Evolutionary conservation across 805 yeast genomes (phyloP).

Genomic region (Yamadazyma philogaea): DNA sequence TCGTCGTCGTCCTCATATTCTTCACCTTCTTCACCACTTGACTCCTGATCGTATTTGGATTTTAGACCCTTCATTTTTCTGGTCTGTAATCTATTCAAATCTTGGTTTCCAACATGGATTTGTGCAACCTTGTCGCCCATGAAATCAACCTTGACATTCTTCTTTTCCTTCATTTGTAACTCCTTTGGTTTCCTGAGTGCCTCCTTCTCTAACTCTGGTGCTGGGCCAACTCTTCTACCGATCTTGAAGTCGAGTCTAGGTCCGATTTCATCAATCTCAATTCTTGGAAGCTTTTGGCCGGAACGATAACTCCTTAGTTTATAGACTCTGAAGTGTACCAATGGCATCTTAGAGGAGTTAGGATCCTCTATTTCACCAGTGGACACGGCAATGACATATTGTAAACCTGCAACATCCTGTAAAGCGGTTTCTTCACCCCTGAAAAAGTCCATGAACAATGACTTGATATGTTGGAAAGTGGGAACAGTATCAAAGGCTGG

Average conservation of each 20-base stretch:
- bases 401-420: slow-evolving; percentile 93
- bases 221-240: slow-evolving; percentile 80
- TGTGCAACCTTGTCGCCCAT: slow-evolving; percentile 98
- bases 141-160: slow-evolving; percentile 81
- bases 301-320: slow-evolving; percentile 75
- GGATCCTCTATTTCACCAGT: slow-evolving; percentile 73
- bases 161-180: slow-evolving; percentile 75
- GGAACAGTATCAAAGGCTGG: slow-evolving; percentile 89
- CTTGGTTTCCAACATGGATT: slow-evolving; percentile 95
- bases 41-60: slow-evolving; percentile 75
- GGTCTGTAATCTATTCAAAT: slow-evolving; percentile 83
- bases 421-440: slow-evolving; percentile 76
- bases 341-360: slow-evolving; percentile 69
- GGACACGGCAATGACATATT: slow-evolving; percentile 80
- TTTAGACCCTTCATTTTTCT: slow-evolving; percentile 98
- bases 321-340: slow-evolving; percentile 87
- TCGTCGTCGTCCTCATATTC: slow-evolving; percentile 16
- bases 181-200: slow-evolving; percentile 80
- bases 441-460: slow-evolving; percentile 86
- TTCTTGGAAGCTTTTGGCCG: slow-evolving; percentile 88
- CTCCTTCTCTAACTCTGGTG: slow-evolving; percentile 87
- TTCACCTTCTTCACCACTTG: slow-evolving; percentile 45
- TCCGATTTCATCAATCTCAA: slow-evolving; percentile 91
- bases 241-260: slow-evolving; percentile 91
- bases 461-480: slow-evolving; percentile 77